Base-by-base conservation (phyloP, 768 basidiomycete species). In the Pilatotrama ljubarskyi region DNA sequence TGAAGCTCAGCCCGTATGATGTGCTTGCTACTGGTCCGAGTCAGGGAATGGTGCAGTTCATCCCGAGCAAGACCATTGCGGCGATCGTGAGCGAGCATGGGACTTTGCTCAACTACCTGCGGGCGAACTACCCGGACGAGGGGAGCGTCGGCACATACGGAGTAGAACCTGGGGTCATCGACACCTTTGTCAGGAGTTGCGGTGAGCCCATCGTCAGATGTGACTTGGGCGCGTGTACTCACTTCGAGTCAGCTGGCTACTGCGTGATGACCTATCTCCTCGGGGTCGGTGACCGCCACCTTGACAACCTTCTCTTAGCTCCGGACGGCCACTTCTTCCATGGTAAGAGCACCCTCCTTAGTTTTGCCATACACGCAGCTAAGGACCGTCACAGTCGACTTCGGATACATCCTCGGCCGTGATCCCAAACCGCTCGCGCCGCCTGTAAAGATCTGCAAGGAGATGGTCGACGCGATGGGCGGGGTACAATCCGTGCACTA, bases 381-480 rank as follows among this genome's bases (percentile, higher is more conserved):
- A 18, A 75, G 53, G 8, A 7, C 54, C 17, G 40, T 22, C 18
- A 0, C 69, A 96, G 97, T 98, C 62, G 97, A 98, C 71, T 99
- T 98, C 69, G 96, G 97, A 2, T 99, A 98, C 74, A 98, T 98
- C 67, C 82, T 98, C 14, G 97, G 97, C 2, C 88, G 95, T 2
- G 97, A 98, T 70, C 97, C 97, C 0, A 98, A 99, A 69, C 93
- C 95, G 0, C 96, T 95, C 70, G 95, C 97, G 2, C 97, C 97
- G 6, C 92, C 95, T 13, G 95, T 98, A 65, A 99, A 99, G 72
- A 91, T 99, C 40, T 98, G 95, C 75, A 95, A 96, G 69, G 97
- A 98, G 71, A 99, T 98, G 97, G 93, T 98, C 0, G 97, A 99
- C 71, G 96, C 92, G 11, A 96, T 99, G 95, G 97, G 97, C n/a